Evolutionary conservation across 176 grass and related monocot genomes (phyloP).

Genomic region (Triticum monococcum): DNA sequence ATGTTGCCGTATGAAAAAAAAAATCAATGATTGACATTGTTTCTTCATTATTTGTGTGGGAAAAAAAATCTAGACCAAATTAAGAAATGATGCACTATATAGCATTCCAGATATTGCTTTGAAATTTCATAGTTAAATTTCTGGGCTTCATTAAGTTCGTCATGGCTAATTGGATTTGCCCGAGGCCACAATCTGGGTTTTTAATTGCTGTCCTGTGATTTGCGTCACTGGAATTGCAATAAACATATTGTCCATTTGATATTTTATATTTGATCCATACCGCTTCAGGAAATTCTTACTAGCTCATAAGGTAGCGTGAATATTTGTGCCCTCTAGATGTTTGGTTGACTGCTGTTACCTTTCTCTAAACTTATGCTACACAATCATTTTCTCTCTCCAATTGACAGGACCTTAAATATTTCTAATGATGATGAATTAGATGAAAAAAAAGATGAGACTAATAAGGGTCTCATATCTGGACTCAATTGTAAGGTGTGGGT

Average conservation of each 20-base stretch:
- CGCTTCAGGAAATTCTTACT: neutral
- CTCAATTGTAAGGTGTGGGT: conserved; percentile 94
- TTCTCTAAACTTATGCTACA: neutral
- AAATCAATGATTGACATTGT: neutral
- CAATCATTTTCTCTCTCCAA: conserved; percentile 28
- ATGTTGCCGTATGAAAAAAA: neutral
- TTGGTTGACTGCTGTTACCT: conserved; percentile 5
- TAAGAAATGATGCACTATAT: neutral
- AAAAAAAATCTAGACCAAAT: neutral
- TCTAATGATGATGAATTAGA: conserved; percentile 55
- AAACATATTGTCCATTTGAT: neutral
- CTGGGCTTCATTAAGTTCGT: neutral
- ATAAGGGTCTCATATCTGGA: conserved; percentile 65
- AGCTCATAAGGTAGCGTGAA: neutral
- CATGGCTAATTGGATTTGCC: neutral
- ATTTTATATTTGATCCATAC: neutral
- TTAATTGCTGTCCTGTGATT: neutral
- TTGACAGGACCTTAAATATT: conserved; percentile 73
- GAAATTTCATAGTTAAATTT: neutral
- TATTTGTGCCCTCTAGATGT: neutral
- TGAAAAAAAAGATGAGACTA: conserved; percentile 37
- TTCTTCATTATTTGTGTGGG: neutral
- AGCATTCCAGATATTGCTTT: neutral
- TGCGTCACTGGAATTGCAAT: neutral
- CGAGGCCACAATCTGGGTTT: neutral